Conservation (phyloP, 2,329 filamentous ascomycete genomes). For the Plenodomus tracheiphilus region DNA sequence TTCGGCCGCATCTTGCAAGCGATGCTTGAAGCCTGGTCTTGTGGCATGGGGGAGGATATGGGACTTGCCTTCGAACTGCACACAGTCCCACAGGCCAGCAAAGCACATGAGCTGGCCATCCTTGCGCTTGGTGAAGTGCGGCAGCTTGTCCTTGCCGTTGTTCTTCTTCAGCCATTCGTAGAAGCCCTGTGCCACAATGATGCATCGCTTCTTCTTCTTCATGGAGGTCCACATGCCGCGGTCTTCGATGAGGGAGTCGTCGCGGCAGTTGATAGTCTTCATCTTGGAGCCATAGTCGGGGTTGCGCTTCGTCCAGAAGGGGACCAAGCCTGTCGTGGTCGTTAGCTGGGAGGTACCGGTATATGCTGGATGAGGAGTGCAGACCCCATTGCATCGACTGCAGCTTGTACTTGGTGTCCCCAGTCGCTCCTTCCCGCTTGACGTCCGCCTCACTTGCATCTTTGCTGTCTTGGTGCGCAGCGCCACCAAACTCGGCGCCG, state of each 20-base stretch:
- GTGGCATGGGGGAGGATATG: neutral
- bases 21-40: neutral
- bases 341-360: constrained; percentile 17
- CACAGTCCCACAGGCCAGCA: constrained; percentile 90
- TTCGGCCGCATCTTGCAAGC: neutral
- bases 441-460: constrained; percentile 1
- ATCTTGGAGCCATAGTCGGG: constrained; percentile 77
- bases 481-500: constrained; percentile 61
- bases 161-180: constrained; percentile 93
- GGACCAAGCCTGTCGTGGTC: constrained; percentile 64
- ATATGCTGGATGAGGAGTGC: constrained; percentile 6
- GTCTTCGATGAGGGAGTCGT: constrained; percentile 76
- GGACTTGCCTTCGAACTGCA: constrained; percentile 70
- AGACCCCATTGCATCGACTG: constrained; percentile 91
- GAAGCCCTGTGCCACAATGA: constrained; percentile 89
- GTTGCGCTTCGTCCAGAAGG: constrained; percentile 87
- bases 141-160: constrained; percentile 75
- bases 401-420: constrained; percentile 70
- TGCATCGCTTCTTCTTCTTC: constrained; percentile 85
- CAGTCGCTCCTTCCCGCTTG: constrained; percentile 16
- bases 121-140: constrained; percentile 79
- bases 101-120: constrained; percentile 86
- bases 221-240: constrained; percentile 90
- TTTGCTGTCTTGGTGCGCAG: constrained; percentile 13
- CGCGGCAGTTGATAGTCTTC: constrained; percentile 93